Evolutionary conservation across 176 grass and related monocot species (phyloP), one percentile per base, ranked within the genome.

Genomic region (Dactylis glomerata): DNA sequence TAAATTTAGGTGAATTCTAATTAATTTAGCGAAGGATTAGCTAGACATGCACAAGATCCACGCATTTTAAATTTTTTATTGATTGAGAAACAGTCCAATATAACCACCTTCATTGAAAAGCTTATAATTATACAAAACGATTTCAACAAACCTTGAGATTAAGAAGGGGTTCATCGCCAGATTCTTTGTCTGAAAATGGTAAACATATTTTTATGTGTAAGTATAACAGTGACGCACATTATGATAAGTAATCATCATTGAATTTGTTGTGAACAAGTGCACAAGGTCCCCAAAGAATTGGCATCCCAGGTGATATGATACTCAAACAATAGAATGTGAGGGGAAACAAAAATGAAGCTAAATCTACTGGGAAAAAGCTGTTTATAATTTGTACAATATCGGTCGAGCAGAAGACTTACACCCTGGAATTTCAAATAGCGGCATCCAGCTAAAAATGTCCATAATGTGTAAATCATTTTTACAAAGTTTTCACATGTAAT

Each of bases 111-210:
- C 8, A 2, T 10, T 22, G 8, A 17, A 38, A n/a, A 61, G 23
- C 23, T 54, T 7, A 24, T 6, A 23, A 36, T 76, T 24, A 38
- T 59, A 78, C 4, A 58, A 59, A 26, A 13, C 3, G 12, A 59
- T 30, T 38, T 26, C 50, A 50, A 33, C 50, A 26, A 46, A 92
- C 91, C 87, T 87, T 86, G 68, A 92, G 76, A 73, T 92, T 89
- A n/a, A 77, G 17, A 52, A 40, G 76, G n/a, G 64, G 75, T 40
- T 71, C 32, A 14, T 84, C 64, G 14, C 68, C 63, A 31, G 26
- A 62, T 71, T 77, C 33, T 24, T 77, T 81, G 54, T 22, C 90
- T 92, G 70, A 9, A 81, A 85, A 62, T 44, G 40, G 37, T 34
- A 42, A 13, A 36, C 28, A 6, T 12, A 19, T 19, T 3, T 37